phyloP scores from a whole-genome alignment of 2,329 filamentous ascomycete species.

The Pyricularia grisea region DNA sequence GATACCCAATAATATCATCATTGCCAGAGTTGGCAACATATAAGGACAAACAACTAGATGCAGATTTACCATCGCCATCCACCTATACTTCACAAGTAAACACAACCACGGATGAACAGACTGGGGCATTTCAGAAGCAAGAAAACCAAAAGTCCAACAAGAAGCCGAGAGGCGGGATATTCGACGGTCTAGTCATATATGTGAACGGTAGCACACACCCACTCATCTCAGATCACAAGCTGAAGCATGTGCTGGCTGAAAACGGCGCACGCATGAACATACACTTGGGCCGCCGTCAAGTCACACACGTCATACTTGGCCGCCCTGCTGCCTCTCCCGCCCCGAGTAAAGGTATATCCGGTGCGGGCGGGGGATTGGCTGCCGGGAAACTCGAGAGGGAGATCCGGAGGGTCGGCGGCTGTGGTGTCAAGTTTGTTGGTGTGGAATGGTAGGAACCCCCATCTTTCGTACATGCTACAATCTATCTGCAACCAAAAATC shows the following conservation, averaged over 20 bases:
- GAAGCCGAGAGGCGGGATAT: constrained; percentile 36
- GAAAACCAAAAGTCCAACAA: background rate
- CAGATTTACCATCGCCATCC: background rate
- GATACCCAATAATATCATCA: background rate
- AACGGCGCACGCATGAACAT: constrained; percentile 67
- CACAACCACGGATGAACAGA: background rate
- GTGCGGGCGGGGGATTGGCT: constrained; percentile 66
- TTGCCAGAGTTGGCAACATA: background rate
- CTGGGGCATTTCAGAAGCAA: background rate
- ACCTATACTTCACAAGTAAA: background rate
- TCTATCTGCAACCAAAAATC: background rate
- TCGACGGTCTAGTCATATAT: constrained; percentile 66
- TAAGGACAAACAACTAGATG: background rate
- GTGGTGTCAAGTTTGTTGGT: constrained; percentile 66
- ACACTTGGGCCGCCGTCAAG: constrained; percentile 58
- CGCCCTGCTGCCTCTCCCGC: constrained; percentile 32
- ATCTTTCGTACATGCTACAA: constrained; percentile 1
- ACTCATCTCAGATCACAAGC: constrained; percentile 71
- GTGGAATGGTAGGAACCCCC: constrained; percentile 60
- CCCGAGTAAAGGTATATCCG: constrained; percentile 17
- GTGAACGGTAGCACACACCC: constrained; percentile 83
- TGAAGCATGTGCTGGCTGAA: constrained; percentile 67
- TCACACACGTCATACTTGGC: constrained; percentile 82
- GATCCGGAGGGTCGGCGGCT: constrained; percentile 56
- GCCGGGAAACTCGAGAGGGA: constrained; percentile 75